phyloP scores from a whole-genome alignment of 345 rosid genomes.

The Durio zibethinus region DNA sequence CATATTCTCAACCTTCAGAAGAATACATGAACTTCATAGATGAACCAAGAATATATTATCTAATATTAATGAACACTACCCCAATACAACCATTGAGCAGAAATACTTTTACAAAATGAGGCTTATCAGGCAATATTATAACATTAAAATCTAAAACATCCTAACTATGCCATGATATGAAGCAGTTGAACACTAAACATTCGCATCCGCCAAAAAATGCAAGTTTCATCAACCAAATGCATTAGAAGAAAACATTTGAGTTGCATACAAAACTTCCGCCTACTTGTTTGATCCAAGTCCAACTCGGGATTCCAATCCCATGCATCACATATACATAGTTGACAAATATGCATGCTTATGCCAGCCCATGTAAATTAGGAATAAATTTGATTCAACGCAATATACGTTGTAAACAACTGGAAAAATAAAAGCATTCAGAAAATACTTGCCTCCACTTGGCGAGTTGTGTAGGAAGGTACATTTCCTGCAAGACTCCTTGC shows the following conservation, averaged over 20 bases:
- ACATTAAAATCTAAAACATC: not conserved
- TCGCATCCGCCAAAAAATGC: not conserved
- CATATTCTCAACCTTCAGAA: not conserved
- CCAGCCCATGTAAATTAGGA: not conserved
- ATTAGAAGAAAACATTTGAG: not conserved
- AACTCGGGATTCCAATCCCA: not conserved
- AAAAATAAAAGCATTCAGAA: constrained; percentile 12
- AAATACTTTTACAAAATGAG: not conserved
- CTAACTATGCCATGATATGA: not conserved
- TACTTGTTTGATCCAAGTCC: not conserved
- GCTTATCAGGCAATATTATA: not conserved
- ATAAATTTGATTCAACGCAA: not conserved
- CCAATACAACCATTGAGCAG: not conserved
- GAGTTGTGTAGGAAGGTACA: constrained; percentile 51
- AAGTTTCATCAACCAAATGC: constrained; percentile 5
- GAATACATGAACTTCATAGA: not conserved
- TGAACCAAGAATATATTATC: not conserved
- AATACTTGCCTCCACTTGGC: constrained; percentile 59
- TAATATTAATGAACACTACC: not conserved
- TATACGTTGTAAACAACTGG: not conserved
- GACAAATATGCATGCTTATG: not conserved
- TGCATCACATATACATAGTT: not conserved
- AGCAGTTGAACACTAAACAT: not conserved
- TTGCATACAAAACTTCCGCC: not conserved
- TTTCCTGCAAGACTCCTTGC: constrained; percentile 46